Evolutionary conservation across 2,329 filamentous ascomycete genomes (phyloP).

Genomic region (Ascocoryne sarcoides): DNA sequence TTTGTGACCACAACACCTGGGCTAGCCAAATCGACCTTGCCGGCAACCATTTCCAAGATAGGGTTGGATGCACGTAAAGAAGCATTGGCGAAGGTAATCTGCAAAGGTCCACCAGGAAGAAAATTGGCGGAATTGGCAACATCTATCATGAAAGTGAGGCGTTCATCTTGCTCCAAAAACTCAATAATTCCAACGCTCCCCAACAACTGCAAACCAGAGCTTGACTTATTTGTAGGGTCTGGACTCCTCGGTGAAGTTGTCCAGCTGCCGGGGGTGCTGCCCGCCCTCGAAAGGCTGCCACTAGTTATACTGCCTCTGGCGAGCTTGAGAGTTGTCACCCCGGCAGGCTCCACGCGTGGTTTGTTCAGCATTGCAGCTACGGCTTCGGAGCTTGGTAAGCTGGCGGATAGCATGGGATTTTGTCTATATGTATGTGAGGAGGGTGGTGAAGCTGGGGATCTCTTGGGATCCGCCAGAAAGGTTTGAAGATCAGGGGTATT

Average conservation of each 20-base stretch:
- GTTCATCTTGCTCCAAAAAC: constrained; percentile 65
- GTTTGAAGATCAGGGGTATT: constrained; percentile 29
- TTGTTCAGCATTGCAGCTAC: constrained; percentile 19
- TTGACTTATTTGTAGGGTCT: constrained; percentile 38
- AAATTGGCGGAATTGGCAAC: constrained; percentile 49
- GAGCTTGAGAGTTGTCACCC: constrained; percentile 46
- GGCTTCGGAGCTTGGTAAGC: constrained; percentile 13
- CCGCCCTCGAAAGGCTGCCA: constrained; percentile 38
- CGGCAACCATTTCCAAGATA: constrained; percentile 23
- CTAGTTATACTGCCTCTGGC: constrained; percentile 44
- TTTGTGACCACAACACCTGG: constrained; percentile 31
- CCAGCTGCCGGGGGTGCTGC: constrained; percentile 44
- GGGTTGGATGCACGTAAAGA: constrained; percentile 44
- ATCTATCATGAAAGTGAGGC: constrained; percentile 71
- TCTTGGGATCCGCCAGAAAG: constrained; percentile 15
- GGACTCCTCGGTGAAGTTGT: constrained; percentile 41
- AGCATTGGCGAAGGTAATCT: constrained; percentile 60
- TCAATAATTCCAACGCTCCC: constrained; percentile 61
- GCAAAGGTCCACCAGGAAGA: constrained; percentile 41
- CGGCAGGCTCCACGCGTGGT: constrained; percentile 15
- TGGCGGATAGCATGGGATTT: constrained; percentile 36
- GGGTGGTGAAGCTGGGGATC: constrained; percentile 28
- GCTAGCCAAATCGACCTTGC: constrained; percentile 19
- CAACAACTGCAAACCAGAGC: constrained; percentile 46
- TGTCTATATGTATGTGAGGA: constrained; percentile 36